Conservation (phyloP, 202 grass and related monocot species). For the Miscanthus sacchariflorus region DNA sequence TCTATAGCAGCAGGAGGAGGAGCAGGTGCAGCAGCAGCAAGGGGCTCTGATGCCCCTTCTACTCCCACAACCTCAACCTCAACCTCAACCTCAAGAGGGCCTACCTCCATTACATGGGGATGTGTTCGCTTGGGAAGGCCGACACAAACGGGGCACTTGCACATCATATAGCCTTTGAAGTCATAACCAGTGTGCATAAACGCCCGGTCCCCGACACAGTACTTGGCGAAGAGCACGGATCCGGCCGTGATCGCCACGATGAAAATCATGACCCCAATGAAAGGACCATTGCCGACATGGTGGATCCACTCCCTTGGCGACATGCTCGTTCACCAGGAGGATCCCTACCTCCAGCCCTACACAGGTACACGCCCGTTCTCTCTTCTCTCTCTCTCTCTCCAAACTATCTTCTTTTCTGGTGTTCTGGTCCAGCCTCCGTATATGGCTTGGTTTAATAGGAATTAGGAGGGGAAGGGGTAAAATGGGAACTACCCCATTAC, state of each 20-base stretch:
- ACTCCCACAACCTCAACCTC: no score
- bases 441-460: neutral
- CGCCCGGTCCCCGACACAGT: conserved; percentile 34
- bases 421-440: neutral
- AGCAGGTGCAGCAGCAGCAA: neutral
- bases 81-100: neutral
- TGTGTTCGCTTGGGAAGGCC: neutral
- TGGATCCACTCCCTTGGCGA: neutral
- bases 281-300: neutral
- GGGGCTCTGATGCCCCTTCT: no score
- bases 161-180: conserved; percentile 44
- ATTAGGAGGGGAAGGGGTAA: neutral
- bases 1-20: neutral
- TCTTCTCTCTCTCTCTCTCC: no score
- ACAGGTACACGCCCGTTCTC: neutral
- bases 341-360: neutral
- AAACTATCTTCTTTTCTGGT: neutral
- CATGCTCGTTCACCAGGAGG: neutral
- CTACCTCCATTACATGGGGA: neutral
- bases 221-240: conserved; percentile 45
- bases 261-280: conserved; percentile 48
- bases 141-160: conserved; percentile 40
- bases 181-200: conserved; percentile 29
- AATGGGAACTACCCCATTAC: neutral
- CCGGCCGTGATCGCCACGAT: conserved; percentile 33